Evolutionary conservation across 306 rosid species (phyloP).

Genomic region (Vigna mungo): DNA sequence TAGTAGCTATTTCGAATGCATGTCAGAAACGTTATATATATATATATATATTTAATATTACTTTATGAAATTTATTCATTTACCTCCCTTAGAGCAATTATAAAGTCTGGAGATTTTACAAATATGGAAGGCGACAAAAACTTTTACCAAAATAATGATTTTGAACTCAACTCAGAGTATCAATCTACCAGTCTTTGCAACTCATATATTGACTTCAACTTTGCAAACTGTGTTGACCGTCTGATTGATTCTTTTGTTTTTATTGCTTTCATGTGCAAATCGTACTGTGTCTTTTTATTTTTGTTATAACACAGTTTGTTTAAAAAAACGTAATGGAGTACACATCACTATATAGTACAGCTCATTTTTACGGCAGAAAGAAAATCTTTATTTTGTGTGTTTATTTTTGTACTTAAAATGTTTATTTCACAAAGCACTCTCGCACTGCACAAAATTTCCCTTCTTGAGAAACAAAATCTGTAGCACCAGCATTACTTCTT

Average conservation of each 20-base stretch:
- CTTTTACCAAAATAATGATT: background rate
- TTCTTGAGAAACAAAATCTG: background rate
- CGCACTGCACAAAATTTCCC: background rate
- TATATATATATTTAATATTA: background rate
- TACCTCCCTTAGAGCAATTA: background rate
- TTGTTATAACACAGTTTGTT: background rate
- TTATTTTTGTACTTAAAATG: background rate
- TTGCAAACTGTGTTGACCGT: slow-evolving; percentile 18
- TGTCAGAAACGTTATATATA: background rate
- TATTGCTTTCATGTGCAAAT: background rate
- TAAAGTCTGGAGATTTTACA: background rate
- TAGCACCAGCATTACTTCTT: background rate
- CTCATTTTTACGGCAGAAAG: background rate
- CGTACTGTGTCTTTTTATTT: background rate
- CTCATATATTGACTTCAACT: background rate
- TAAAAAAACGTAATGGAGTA: background rate
- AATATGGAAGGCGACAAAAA: background rate
- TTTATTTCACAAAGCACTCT: background rate
- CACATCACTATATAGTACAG: background rate
- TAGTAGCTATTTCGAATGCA: background rate
- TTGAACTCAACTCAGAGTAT: slow-evolving; percentile 7
- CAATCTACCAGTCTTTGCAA: slow-evolving; percentile 55
- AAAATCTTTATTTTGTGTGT: background rate
- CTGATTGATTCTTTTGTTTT: background rate
- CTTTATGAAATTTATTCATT: background rate